A percentile compares a stretch with the other conserved stretches of the same genome.
Evolutionary conservation across 176 grass and related monocot genomes (phyloP).

Genomic region (Rhynchospora breviuscula): DNA sequence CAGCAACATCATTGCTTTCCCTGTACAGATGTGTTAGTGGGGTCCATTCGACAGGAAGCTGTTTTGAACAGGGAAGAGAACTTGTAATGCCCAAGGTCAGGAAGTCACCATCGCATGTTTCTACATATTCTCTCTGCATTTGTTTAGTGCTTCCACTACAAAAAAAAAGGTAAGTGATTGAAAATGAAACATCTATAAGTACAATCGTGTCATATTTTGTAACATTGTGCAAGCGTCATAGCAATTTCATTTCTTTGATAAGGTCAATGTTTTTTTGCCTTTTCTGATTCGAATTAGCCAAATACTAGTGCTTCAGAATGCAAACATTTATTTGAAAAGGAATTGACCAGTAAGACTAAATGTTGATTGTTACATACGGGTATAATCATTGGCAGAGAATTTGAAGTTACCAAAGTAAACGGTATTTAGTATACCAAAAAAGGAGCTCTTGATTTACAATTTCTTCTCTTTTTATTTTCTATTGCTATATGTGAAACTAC

Average conservation of each 20-base stretch:
- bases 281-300: background rate
- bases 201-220: background rate
- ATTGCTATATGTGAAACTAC: background rate
- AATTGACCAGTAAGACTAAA: background rate
- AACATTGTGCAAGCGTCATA: background rate
- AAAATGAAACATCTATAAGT: background rate
- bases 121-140: slow-evolving; percentile 25
- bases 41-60: slow-evolving; percentile 25
- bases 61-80: slow-evolving; percentile 33
- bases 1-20: slow-evolving; percentile 33
- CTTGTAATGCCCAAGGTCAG: slow-evolving; percentile 42
- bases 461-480: background rate
- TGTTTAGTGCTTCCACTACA: slow-evolving; percentile 2
- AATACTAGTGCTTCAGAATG: too few relatives aligned
- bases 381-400: background rate
- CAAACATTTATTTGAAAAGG: background rate
- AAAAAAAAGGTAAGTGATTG: background rate
- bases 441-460: background rate
- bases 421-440: background rate
- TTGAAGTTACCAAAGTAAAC: background rate
- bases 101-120: slow-evolving; percentile 28
- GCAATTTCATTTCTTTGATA: background rate
- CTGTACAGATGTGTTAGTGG: slow-evolving; percentile 15
- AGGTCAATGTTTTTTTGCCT: background rate
- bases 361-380: background rate